These are phyloP conservation scores for Gossypium ekmanianum DNA, from an alignment of 345 rosid genomes.

Conservation along the genomic window DNA sequence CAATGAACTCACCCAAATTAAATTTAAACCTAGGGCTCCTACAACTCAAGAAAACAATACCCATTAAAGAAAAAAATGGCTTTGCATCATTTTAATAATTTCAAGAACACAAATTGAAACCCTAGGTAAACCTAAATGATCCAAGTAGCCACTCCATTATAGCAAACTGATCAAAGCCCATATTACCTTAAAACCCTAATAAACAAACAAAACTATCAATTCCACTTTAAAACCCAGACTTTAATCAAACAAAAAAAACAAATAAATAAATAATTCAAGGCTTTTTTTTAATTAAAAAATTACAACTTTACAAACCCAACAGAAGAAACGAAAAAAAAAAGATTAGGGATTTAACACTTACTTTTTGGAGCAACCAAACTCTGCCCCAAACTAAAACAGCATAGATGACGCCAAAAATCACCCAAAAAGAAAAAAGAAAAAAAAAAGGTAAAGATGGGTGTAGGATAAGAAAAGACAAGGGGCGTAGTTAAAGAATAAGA, in stretches of 20 bases:
- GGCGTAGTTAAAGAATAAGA: background rate
- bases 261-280: background rate
- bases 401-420: background rate
- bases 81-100: conserved; percentile 1
- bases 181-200: conserved; percentile 12
- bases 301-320: background rate
- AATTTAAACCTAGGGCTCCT: background rate
- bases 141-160: background rate
- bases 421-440: background rate
- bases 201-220: background rate
- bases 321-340: background rate
- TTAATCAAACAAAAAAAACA: background rate
- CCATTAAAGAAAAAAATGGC: background rate
- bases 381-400: conserved; percentile 9
- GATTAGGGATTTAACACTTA: conserved; percentile 13
- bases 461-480: background rate
- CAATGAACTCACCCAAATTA: background rate
- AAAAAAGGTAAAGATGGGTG: background rate
- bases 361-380: conserved; percentile 11
- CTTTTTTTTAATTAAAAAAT: background rate
- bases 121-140: background rate
- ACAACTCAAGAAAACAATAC: conserved; percentile 5
- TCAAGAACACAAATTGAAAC: conserved; percentile 7
- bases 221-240: background rate
- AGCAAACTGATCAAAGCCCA: conserved; percentile 3